Percentiles rank a stretch among this genome's conserved stretches.
Conservation (phyloP, 768 basidiomycete species). For the Multifurca ochricompacta region DNA sequence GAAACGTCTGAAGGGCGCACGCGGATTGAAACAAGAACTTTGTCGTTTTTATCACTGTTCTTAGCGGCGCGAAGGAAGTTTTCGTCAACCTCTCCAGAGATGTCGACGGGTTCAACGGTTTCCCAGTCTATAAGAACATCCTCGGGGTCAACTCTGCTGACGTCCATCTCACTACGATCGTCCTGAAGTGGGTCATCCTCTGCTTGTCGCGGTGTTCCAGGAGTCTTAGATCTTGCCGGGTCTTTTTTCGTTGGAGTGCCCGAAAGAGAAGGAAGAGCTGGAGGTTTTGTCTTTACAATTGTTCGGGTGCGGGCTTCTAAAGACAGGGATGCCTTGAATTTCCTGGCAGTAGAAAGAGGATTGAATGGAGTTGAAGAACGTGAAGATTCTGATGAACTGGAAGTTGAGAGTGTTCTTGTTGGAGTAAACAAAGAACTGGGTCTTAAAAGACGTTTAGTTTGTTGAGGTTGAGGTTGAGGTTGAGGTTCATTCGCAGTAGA, state of each 20-base stretch:
- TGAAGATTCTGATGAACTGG: slow-evolving; percentile 3
- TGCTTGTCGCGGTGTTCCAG: slow-evolving; percentile 30
- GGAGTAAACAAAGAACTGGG: slow-evolving; percentile 14
- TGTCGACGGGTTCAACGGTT: slow-evolving; percentile 59
- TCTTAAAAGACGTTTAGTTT: slow-evolving; percentile 7
- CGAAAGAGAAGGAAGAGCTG: slow-evolving; percentile 10
- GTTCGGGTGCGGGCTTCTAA: slow-evolving; percentile 20
- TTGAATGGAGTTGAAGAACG: slow-evolving; percentile 16
- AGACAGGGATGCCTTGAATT: slow-evolving; percentile 18
- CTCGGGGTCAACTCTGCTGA: slow-evolving; percentile 66
- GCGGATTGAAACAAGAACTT: slow-evolving; percentile 79
- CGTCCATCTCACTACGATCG: slow-evolving; percentile 63
- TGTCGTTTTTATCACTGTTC: slow-evolving; percentile 68
- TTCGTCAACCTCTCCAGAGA: slow-evolving; percentile 64
- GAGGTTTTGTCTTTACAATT: slow-evolving; percentile 18
- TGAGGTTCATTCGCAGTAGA: slow-evolving; percentile 5
- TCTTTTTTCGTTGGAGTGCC: slow-evolving; percentile 21
- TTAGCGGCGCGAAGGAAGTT: slow-evolving; percentile 35
- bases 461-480: background rate
- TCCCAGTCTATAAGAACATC: slow-evolving; percentile 70
- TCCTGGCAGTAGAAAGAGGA: slow-evolving; percentile 19
- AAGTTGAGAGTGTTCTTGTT: slow-evolving; percentile 9
- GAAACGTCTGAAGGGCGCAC: slow-evolving; percentile 50
- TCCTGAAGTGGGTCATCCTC: slow-evolving; percentile 44
- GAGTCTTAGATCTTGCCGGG: slow-evolving; percentile 28